Percentiles rank a stretch among this genome's conserved stretches.
These are phyloP conservation scores for Gastrolobium villosum DNA, from an alignment of 306 rosid species.

Conservation along the genomic window DNA sequence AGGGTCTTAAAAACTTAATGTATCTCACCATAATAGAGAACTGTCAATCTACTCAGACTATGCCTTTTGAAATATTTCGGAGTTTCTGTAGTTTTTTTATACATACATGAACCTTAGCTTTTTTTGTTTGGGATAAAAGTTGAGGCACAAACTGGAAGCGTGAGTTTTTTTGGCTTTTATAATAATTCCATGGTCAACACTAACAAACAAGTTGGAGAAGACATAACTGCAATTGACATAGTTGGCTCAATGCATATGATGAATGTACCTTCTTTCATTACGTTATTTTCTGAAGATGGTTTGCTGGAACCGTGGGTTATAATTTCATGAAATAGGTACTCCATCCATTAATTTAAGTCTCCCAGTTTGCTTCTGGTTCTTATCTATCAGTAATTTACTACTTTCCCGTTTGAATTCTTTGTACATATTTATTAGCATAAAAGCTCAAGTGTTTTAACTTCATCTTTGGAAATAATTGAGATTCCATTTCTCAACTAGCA, in stretches of 20 bases:
- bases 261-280: conserved; percentile 12
- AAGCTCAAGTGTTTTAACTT: neutral
- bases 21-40: neutral
- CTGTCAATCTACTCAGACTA: neutral
- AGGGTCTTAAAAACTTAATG: neutral
- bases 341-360: conserved; percentile 23
- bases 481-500: conserved; percentile 16
- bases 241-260: conserved; percentile 21
- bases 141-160: neutral
- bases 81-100: neutral
- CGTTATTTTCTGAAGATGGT: conserved; percentile 28
- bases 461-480: neutral
- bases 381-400: neutral
- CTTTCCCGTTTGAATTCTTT: neutral
- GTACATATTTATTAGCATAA: neutral
- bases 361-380: conserved; percentile 6
- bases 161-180: neutral
- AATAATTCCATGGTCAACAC: conserved; percentile 10
- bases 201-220: neutral
- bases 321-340: conserved; percentile 6
- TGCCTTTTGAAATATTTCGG: neutral
- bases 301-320: neutral
- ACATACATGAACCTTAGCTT: conserved; percentile 18
- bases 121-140: neutral
- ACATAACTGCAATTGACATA: neutral